phyloP scores from a whole-genome alignment of 2,329 filamentous ascomycete genomes.

The Fusarium odoratissimum region DNA sequence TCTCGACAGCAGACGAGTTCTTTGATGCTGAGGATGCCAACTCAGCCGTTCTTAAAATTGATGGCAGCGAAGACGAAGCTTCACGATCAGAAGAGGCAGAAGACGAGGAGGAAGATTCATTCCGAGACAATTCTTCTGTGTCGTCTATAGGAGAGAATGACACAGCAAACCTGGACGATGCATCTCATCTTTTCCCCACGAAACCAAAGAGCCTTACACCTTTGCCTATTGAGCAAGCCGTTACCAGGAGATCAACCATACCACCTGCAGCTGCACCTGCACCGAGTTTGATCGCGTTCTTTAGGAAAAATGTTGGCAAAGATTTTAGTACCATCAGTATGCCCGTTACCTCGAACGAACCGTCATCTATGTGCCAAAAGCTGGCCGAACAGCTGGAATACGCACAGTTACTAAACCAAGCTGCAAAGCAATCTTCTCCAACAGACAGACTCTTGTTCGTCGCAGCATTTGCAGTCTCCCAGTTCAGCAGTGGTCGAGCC shows the following conservation, averaged over 20 bases:
- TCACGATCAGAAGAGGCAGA: slow-evolving; percentile 64
- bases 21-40: slow-evolving; percentile 83
- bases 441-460: slow-evolving; percentile 84
- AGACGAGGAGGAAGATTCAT: slow-evolving; percentile 61
- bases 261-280: slow-evolving; percentile 80
- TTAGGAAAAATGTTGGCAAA: slow-evolving; percentile 98
- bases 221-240: slow-evolving; percentile 74
- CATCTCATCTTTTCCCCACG: slow-evolving; percentile 73
- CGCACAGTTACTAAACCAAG: slow-evolving; percentile 82
- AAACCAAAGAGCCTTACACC: slow-evolving; percentile 82
- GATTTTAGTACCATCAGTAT: slow-evolving; percentile 96
- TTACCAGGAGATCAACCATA: slow-evolving; percentile 77
- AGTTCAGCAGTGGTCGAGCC: slow-evolving; percentile 82
- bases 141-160: slow-evolving; percentile 71
- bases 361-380: slow-evolving; percentile 86
- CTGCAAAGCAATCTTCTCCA: slow-evolving; percentile 69
- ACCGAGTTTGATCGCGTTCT: slow-evolving; percentile 91
- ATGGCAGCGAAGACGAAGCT: slow-evolving; percentile 75
- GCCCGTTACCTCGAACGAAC: slow-evolving; percentile 97
- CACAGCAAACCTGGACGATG: slow-evolving; percentile 69
- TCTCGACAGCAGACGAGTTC: slow-evolving; percentile 84
- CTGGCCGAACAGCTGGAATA: slow-evolving; percentile 94
- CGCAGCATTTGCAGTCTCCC: slow-evolving; percentile 89
- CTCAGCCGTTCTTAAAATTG: slow-evolving; percentile 79
- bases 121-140: slow-evolving; percentile 67